phyloP scores from a whole-genome alignment of 257 asterid species.

The Solanum clarkiae region DNA sequence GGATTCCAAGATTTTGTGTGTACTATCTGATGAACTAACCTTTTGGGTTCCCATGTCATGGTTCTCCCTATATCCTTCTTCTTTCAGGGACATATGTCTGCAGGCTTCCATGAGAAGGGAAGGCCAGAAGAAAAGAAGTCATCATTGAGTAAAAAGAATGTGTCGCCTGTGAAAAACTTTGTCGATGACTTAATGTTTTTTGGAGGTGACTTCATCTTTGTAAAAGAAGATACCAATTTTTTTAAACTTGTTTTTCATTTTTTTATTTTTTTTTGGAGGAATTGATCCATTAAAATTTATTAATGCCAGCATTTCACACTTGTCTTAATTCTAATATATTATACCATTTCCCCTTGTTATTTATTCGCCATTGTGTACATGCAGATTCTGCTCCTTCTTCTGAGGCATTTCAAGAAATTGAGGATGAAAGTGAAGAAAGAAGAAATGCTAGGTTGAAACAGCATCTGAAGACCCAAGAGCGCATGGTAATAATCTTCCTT shows the following conservation, averaged over 20 bases:
- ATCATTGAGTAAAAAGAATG: slow-evolving; percentile 19
- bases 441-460: slow-evolving; percentile 64
- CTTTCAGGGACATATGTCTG: slow-evolving; percentile 47
- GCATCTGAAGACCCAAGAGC: slow-evolving; percentile 48
- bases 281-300: background rate
- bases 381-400: slow-evolving; percentile 59
- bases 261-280: background rate
- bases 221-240: background rate
- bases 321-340: background rate
- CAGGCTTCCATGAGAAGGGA: slow-evolving; percentile 26
- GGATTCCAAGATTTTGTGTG: background rate
- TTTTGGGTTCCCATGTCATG: background rate
- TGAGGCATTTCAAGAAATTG: slow-evolving; percentile 58
- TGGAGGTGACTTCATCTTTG: slow-evolving; percentile 41
- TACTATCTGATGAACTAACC: background rate
- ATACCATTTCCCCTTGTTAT: background rate
- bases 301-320: background rate
- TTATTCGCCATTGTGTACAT: background rate
- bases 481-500: slow-evolving; percentile 46
- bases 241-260: too few species aligned
- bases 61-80: background rate
- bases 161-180: slow-evolving; percentile 13
- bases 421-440: slow-evolving; percentile 73
- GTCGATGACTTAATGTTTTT: slow-evolving; percentile 39
- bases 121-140: slow-evolving; percentile 28